These are phyloP conservation scores for Aciculosporium take DNA, from an alignment of 2,329 filamentous ascomycete genomes.

Conservation along the genomic window DNA sequence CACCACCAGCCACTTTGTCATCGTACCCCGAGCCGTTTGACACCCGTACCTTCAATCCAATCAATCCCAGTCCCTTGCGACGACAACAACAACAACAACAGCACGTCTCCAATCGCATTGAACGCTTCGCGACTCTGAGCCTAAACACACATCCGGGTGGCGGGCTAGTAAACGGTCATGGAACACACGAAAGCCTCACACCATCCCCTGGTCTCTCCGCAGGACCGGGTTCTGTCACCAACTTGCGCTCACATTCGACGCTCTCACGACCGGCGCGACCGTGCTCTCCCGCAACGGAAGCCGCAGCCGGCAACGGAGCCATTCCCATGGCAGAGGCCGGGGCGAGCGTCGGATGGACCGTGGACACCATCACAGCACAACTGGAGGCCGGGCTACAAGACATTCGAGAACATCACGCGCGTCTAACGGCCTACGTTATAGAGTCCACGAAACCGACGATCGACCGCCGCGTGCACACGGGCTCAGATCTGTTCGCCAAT, in stretches of 20 bases:
- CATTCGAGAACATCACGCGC: conserved; percentile 31
- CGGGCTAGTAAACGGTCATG: background rate
- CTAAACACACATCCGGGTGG: background rate
- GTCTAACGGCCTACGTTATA: conserved; percentile 30
- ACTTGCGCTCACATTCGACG: conserved; percentile 10
- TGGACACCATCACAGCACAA: conserved; percentile 26
- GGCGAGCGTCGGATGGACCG: conserved; percentile 24
- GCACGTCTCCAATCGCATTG: background rate
- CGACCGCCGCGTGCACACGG: conserved; percentile 25
- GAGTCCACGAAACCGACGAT: conserved; percentile 27
- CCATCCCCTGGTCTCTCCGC: background rate
- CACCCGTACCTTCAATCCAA: conserved; percentile 8
- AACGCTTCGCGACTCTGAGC: conserved; percentile 2
- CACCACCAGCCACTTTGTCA: background rate
- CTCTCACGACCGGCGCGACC: conserved; percentile 8
- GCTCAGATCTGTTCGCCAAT: conserved; percentile 33
- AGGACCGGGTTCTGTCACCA: background rate
- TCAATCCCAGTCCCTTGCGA: conserved; percentile 17
- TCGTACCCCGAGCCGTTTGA: conserved; percentile 4
- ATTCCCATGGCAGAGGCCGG: conserved; percentile 13
- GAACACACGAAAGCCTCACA: background rate
- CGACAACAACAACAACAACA: conserved; percentile 7
- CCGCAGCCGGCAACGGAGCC: conserved; percentile 6
- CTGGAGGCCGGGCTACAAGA: conserved; percentile 27
- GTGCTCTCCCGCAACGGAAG: background rate